Percentiles rank a stretch among this genome's conserved stretches.
These are phyloP conservation scores for Xylariaceae sp. DNA, from an alignment of 2,329 filamentous ascomycete genomes.

Conservation along the genomic window DNA sequence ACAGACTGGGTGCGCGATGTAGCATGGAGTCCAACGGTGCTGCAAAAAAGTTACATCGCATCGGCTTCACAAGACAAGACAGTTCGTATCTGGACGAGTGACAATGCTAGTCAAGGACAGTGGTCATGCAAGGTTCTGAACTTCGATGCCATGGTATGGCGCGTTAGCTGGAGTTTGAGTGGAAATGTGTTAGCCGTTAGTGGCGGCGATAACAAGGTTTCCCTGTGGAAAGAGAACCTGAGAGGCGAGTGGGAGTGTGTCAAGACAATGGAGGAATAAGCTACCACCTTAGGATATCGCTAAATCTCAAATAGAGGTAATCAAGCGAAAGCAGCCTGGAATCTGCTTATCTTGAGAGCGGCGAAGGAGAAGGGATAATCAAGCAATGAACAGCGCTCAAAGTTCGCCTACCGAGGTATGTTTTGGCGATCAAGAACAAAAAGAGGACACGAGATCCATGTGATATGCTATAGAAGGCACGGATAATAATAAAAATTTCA, in stretches of 20 bases:
- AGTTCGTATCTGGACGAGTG: constrained; percentile 93
- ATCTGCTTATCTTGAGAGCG: neutral
- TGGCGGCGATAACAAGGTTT: constrained; percentile 95
- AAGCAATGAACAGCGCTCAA: constrained; percentile 20
- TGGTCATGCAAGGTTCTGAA: constrained; percentile 87
- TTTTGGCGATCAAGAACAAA: constrained; percentile 2
- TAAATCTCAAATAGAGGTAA: constrained; percentile 7
- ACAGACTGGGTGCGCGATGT: constrained; percentile 98
- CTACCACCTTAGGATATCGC: neutral
- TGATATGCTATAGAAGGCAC: constrained; percentile 27
- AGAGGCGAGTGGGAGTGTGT: constrained; percentile 97
- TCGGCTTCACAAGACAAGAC: constrained; percentile 96
- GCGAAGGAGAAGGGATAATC: neutral
- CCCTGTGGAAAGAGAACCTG: constrained; percentile 97
- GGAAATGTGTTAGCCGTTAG: constrained; percentile 95
- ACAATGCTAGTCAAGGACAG: constrained; percentile 67
- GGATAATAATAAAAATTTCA: constrained; percentile 25
- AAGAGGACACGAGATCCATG: constrained; percentile 28
- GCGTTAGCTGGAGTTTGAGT: constrained; percentile 96
- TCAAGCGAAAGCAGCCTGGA: neutral
- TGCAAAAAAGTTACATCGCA: constrained; percentile 96
- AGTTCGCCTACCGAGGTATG: constrained; percentile 9
- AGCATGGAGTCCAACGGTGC: constrained; percentile 92
- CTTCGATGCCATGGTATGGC: constrained; percentile 91
- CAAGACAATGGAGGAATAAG: constrained; percentile 90